A percentile compares a stretch with the other conserved stretches of the same genome.
Conservation (phyloP, 352 stramenopile species). For the Thalassiosira delicatula region DNA sequence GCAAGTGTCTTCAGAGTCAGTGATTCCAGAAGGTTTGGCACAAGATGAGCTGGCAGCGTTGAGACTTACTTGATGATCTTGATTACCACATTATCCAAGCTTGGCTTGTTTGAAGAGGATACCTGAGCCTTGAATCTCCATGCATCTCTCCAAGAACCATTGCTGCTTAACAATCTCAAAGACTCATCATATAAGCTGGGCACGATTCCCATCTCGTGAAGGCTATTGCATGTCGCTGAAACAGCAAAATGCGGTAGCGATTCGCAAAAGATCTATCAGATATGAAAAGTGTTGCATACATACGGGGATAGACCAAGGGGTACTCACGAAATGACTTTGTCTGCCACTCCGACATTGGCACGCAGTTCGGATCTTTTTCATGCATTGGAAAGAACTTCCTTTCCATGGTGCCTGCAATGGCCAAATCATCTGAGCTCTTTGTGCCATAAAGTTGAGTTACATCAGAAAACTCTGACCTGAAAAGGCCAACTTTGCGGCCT, state of each 20-base stretch:
- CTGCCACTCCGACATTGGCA: slow-evolving; percentile 62
- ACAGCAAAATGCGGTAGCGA: too few species aligned
- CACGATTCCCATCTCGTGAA: slow-evolving; percentile 64
- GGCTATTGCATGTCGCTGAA: slow-evolving; percentile 54
- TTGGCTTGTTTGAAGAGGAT: slow-evolving; percentile 7
- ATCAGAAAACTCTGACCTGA: slow-evolving; percentile 49
- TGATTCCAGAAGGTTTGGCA: too few species aligned
- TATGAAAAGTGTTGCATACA: too few species aligned
- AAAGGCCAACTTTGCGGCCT: slow-evolving; percentile 29
- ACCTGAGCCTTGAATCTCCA: slow-evolving; percentile 56
- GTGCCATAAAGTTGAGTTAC: slow-evolving; percentile 48
- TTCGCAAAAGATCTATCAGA: too few species aligned
- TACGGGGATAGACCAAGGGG: too few species aligned
- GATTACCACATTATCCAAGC: slow-evolving; percentile 47
- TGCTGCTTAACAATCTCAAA: slow-evolving; percentile 57
- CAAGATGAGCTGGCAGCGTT: not conserved
- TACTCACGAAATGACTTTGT: slow-evolving; percentile 54
- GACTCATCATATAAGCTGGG: slow-evolving; percentile 20
- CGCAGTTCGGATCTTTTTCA: slow-evolving; percentile 55
- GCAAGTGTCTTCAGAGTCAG: not conserved
- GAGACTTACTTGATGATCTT: slow-evolving; percentile 61
- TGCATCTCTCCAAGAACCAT: slow-evolving; percentile 71
- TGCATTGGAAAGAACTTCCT: slow-evolving; percentile 51
- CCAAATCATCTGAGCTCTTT: slow-evolving; percentile 36
- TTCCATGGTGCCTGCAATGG: slow-evolving; percentile 36